phyloP scores from a whole-genome alignment of 2,329 filamentous ascomycete genomes.

The Colletotrichum lupini region DNA sequence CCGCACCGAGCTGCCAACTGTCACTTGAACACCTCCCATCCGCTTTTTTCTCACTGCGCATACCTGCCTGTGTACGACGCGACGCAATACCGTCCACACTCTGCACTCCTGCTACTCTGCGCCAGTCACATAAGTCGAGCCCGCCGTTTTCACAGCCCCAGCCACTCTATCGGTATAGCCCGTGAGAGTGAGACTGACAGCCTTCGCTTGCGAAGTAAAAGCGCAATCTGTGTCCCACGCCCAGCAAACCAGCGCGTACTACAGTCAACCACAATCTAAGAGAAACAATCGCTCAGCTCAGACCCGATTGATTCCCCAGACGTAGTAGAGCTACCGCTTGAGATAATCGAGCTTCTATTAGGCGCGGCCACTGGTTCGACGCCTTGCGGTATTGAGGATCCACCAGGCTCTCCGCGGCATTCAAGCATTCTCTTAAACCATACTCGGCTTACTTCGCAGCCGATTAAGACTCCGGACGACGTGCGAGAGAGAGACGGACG shows the following conservation, averaged over 20 bases:
- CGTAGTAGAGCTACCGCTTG: not conserved
- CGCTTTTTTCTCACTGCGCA: not conserved
- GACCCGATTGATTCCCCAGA: not conserved
- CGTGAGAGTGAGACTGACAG: not conserved
- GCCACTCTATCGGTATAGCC: slow-evolving; percentile 1
- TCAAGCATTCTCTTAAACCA: not conserved
- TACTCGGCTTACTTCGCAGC: not conserved
- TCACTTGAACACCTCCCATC: not conserved
- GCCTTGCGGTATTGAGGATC: not conserved
- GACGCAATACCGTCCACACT: not conserved
- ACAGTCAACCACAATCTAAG: not conserved
- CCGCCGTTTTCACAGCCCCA: too few relatives aligned
- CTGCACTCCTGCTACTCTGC: not conserved
- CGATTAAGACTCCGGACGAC: not conserved
- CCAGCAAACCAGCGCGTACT: not conserved
- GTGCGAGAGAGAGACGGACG: not conserved
- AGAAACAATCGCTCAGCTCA: not conserved
- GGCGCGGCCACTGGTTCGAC: not conserved
- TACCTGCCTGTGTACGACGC: slow-evolving; percentile 8
- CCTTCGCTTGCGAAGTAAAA: slow-evolving; percentile 15
- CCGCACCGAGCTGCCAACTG: not conserved
- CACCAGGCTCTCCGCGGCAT: not conserved
- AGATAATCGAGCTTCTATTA: not conserved
- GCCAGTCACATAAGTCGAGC: not conserved
- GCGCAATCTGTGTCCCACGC: not conserved